These are phyloP conservation scores for Parasarocladium wereldwijsianum DNA, from an alignment of 2,329 filamentous ascomycete species.

Conservation along the genomic window DNA sequence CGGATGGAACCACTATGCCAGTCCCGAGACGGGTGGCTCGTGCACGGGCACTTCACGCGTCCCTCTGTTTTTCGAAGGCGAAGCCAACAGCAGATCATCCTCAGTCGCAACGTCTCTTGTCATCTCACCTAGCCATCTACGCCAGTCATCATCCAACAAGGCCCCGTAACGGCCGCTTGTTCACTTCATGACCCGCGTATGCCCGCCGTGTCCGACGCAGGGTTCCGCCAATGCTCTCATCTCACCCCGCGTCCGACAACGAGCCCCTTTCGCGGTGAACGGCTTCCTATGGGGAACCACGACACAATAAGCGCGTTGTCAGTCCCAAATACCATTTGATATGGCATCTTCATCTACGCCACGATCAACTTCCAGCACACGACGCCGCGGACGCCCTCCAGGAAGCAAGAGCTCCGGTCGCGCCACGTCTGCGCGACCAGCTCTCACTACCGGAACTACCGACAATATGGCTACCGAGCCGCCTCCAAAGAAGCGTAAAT, in stretches of 20 bases:
- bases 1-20: too few relatives aligned
- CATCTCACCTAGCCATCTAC: conserved; percentile 9
- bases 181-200: too few relatives aligned
- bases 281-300: too few relatives aligned
- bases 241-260: conserved; percentile 3
- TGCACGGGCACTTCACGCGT: conserved; percentile 25
- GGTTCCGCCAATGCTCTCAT: conserved; percentile 3
- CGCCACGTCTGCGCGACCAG: conserved; percentile 23
- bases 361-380: conserved; percentile 24
- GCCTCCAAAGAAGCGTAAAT: conserved; percentile 56
- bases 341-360: conserved; percentile 24
- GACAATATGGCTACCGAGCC: conserved; percentile 35
- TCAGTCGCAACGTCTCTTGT: conserved; percentile 20
- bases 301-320: background rate
- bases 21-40: conserved; percentile 14
- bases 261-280: conserved; percentile 3
- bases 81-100: conserved; percentile 8
- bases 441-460: conserved; percentile 16
- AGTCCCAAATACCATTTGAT: conserved; percentile 3
- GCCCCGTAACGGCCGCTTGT: too few relatives aligned
- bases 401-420: conserved; percentile 26
- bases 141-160: too few relatives aligned
- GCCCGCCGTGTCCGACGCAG: background rate
- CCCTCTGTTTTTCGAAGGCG: conserved; percentile 20
- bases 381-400: conserved; percentile 31